Percentiles rank a stretch among this genome's conserved stretches.
phyloP scores from a whole-genome alignment of 1,139 yeast genomes.

The Candida glucosophila region DNA sequence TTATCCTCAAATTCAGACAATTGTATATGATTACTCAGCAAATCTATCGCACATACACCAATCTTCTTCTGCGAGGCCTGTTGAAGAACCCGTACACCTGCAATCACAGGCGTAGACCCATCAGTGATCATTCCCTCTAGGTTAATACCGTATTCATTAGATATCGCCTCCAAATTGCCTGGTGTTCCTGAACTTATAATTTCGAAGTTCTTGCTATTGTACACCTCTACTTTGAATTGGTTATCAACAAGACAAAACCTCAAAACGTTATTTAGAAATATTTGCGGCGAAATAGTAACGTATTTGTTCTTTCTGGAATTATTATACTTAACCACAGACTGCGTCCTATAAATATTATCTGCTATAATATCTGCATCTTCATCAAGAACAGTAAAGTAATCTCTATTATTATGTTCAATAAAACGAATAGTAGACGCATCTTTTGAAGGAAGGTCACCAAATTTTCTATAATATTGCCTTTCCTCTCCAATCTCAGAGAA shows the following conservation, averaged over 20 bases:
- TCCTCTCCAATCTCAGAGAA: slow-evolving; percentile 61
- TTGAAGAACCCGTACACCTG: slow-evolving; percentile 56
- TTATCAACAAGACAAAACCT: slow-evolving; percentile 59
- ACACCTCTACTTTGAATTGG: slow-evolving; percentile 73
- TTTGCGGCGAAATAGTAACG: slow-evolving; percentile 72
- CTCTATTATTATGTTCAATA: slow-evolving; percentile 62
- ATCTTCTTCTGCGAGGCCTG: slow-evolving; percentile 40
- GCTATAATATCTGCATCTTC: slow-evolving; percentile 81
- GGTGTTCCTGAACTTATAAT: slow-evolving; percentile 69
- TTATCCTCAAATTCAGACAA: slow-evolving; percentile 78
- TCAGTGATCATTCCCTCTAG: slow-evolving; percentile 63
- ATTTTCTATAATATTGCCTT: slow-evolving; percentile 54
- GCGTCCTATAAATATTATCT: slow-evolving; percentile 73
- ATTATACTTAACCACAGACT: slow-evolving; percentile 61
- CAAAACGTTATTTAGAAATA: slow-evolving; percentile 54
- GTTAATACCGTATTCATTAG: slow-evolving; percentile 36
- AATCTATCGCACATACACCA: slow-evolving; percentile 78
- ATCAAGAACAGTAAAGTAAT: slow-evolving; percentile 67
- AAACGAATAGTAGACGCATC: slow-evolving; percentile 47
- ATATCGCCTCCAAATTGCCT: slow-evolving; percentile 61
- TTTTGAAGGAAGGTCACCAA: slow-evolving; percentile 41
- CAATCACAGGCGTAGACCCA: slow-evolving; percentile 63
- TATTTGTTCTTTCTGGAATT: slow-evolving; percentile 43
- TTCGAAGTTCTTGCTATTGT: slow-evolving; percentile 50
- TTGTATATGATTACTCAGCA: slow-evolving; percentile 57